A percentile compares a stretch with the other conserved stretches of the same genome.
phyloP scores from a whole-genome alignment of 1,139 yeast genomes.

The Candida sojae region DNA sequence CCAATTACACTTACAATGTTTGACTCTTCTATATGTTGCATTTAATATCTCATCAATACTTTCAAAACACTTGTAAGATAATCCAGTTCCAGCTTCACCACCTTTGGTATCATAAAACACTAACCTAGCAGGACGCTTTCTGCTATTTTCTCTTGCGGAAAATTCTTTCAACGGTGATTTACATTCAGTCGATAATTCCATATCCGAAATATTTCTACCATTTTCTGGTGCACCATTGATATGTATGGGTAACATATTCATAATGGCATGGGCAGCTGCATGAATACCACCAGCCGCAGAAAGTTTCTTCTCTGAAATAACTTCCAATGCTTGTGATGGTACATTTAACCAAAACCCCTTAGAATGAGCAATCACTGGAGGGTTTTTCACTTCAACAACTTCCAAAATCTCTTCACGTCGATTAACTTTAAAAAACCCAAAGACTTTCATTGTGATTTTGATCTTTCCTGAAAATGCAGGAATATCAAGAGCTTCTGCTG shows the following conservation, averaged over 20 bases:
- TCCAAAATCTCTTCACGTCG: conserved; percentile 77
- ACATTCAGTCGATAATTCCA: conserved; percentile 88
- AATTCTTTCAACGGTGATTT: conserved; percentile 96
- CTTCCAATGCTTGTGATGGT: conserved; percentile 61
- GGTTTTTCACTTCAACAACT: conserved; percentile 89
- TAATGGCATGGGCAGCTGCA: conserved; percentile 90
- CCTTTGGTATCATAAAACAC: conserved; percentile 84
- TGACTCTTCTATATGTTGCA: conserved; percentile 59
- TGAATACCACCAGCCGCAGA: conserved; percentile 92
- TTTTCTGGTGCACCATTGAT: conserved; percentile 38
- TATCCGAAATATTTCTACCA: conserved; percentile 30
- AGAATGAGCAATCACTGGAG: conserved; percentile 68
- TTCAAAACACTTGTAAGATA: conserved; percentile 77
- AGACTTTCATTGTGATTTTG: conserved; percentile 70
- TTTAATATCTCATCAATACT: conserved; percentile 65
- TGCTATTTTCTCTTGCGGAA: conserved; percentile 63
- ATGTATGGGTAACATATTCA: conserved; percentile 70
- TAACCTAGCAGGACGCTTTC: conserved; percentile 84
- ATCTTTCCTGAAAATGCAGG: conserved; percentile 79
- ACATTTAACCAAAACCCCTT: conserved; percentile 93
- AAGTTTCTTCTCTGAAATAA: conserved; percentile 56
- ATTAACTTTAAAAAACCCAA: conserved; percentile 90
- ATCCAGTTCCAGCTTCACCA: conserved; percentile 76
- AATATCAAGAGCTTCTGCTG: conserved; percentile 40
- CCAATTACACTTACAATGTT: conserved; percentile 72